Evolutionary conservation across 345 rosid genomes (phyloP), one percentile per base, ranked within the genome.

Genomic region (Sonneratia caseolaris): DNA sequence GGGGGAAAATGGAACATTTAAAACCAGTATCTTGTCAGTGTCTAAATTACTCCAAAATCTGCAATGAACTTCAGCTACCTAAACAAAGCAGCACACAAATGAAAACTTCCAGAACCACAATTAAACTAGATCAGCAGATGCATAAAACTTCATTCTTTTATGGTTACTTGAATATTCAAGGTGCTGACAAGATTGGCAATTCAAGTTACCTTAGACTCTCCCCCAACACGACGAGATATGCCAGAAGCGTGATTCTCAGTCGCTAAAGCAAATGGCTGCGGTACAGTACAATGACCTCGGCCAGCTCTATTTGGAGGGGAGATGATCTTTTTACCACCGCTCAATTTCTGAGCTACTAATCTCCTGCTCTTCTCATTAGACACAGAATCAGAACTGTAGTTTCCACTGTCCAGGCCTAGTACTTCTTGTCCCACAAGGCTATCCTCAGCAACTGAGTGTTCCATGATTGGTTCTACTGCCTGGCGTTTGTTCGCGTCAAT

Each of bases 181-280:
- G 51, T 14, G 13, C 13, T 53, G n/a, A 53, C 57, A 53, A 2
- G 22, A 53, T 53, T 53, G 22, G 14, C 57, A 15, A 53, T 16
- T 53, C n/a, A 19, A n/a, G 8, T 62, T 62, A 35, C 66, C 37
- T 62, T 62, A 62, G 66, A 3, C 27, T 35, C 57, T 48, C 57
- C 53, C 5, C 59, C 65, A 70, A 67, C 37, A 59, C n/a, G 13
- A 56, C 71, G 66, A 27, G 78, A 36, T 37, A 27, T 5, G 79
- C 69, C 12, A 57, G 64, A 57, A 71, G 82, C 86, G 35, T 66
- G 79, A 73, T 77, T 84, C 70, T 82, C 89, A 74, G 85, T 80
- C 48, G 86, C 78, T 59, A 78, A 69, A 66, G 86, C 77, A 82
- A 81, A 83, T 10, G 89, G 86, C 73, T 76, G 88, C 0, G 86